Base-by-base conservation (phyloP, 1,139 yeast species). In the Hemisphaericaspora xylofermentans region DNA sequence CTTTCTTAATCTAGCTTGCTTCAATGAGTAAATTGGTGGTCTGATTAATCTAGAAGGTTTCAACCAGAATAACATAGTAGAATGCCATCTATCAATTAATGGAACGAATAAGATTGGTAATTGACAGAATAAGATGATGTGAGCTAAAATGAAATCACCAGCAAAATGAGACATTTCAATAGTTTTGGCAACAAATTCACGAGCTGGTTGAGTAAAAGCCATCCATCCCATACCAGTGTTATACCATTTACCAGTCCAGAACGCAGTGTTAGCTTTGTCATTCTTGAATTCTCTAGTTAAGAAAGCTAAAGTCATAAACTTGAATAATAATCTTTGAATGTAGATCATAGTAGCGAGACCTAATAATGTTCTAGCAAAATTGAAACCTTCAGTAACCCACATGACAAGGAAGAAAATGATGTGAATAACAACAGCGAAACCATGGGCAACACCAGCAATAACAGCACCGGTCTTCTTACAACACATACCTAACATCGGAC, bases 241-340 rank as follows among this genome's bases (percentile, higher is more conserved):
- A 68, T 91, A 88, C 99, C 99, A 93, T 69, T 91, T 91, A 78
- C 99, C 99, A 48, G 96, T 86, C 99, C 99, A 93, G 93, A 95
- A 93, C 22, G 98, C 98, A 56, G 95, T 84, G 72, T 93, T 93
- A 34, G 98, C 78, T 63, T 86, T 91, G 68, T 94, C 98, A 58
- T 88, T 91, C 82, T 91, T 93, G 76, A 89, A 91, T 71, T 93
- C 99, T 75, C 99, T 84, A 40, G 98, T 91, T 63, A 93, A 78
- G 69, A 83, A 71, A 52, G 80, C 68, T 43, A 85, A 71, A 15
- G 96, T 87, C 75, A 93, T 74, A 57, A 87, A 66, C 75, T 93
- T 89, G 79, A 93, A 87, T 52, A 93, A 67, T 43, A 85, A 69
- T 74, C 98, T 84, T 76, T 94, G 96, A 57, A 87, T 72, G 68